Evolutionary conservation across 164 flowering plant genomes (phyloP), one percentile per base, ranked within the genome.

Genomic region (Vitis rotundifolia): DNA sequence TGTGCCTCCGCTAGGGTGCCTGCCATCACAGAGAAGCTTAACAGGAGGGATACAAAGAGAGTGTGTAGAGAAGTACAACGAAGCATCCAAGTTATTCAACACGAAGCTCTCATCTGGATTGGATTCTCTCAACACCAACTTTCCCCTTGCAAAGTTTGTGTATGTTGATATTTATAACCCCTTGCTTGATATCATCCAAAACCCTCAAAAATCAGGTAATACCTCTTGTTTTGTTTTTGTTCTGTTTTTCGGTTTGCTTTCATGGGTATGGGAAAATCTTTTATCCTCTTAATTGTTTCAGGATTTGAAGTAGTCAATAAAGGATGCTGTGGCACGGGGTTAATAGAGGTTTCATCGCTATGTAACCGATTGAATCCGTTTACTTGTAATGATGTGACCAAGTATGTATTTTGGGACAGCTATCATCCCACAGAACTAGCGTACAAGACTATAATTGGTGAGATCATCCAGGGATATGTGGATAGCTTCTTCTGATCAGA

Each of bases 151-250:
- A 28, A 76, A 13, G 58, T 12, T 79, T 0, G 77, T 69, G 52
- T 76, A 61, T 16, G 16, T 75, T 51, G 81, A 82, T 44, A 56
- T 72, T 11, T 82, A 79, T 56, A 15, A 9, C 52, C 66, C 64
- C 48, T 51, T 82, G 3, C 76, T 75, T 2, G 71, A 77, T 52
- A 14, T 82, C 75, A 77, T 82, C 50, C 53, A 63, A n/a, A 71
- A 72, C 31, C 77, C 76, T 9, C 8, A 29, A 2, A 52, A 69
- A 26, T 77, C 67, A 13, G 85, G 85, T 79, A 76, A 8, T 44
- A 49, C 7, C 9, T 60, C 59, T 28, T 16, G 11, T 18, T 2
- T 50, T 31, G 14, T 3, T 50, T 19, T 52, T 22, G 26, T 52
- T 53, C 26, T 2, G 44, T 31, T 0, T 5, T 22, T 22, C 26